Base-by-base conservation (phyloP, 176 grass and related monocot genomes). In the Aegilops tauschii region DNA sequence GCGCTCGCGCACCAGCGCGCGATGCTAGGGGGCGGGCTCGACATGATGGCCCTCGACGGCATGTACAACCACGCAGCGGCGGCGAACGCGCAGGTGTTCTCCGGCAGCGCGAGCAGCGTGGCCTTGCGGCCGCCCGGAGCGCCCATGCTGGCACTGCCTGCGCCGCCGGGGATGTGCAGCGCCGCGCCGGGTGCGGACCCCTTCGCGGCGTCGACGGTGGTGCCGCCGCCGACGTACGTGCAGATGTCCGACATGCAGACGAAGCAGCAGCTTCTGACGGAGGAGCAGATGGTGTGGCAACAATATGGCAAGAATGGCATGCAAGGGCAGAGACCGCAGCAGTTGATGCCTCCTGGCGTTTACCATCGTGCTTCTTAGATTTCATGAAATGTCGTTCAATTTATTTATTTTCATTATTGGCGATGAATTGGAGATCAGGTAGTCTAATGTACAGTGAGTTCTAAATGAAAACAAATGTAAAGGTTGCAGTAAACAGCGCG, bases 221-320 rank as follows among this genome's bases (percentile, higher is more conserved):
- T 96, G 62, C 88, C 90, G 3, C 72, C 94, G 40, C 94, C 97
- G 12, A 63, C 90, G 17, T 99, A 94, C 49, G 97, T 96, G 79
- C 94, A 98, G 89, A 93, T 98, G 94, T 93, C 94, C 6, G 97
- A 98, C 20, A 86, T 96, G 86, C 75, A 93, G 85, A 91, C 47
- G 77, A 99, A 96, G 82, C 97, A 93, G 68, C 61, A 80, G 10
- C 58, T 88, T 27, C 21, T 99, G 61, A 52, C 61, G 37, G 80
- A 90, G 86, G 97, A 99, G 86, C 87, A 93, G 77, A 80, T 71
- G 36, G 50, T 85, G 34, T 96, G 94, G 97, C 71, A 87, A 39
- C 94, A 85, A 25, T 96, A 96, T 23, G 88, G 84, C 2, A 79
- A 34, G 20, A 90, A 90, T 29, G 92, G 89, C 9, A 96, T 93